phyloP scores from a whole-genome alignment of 1,284 basidiomycete genomes.

The Cryptococcus amylolentus region DNA sequence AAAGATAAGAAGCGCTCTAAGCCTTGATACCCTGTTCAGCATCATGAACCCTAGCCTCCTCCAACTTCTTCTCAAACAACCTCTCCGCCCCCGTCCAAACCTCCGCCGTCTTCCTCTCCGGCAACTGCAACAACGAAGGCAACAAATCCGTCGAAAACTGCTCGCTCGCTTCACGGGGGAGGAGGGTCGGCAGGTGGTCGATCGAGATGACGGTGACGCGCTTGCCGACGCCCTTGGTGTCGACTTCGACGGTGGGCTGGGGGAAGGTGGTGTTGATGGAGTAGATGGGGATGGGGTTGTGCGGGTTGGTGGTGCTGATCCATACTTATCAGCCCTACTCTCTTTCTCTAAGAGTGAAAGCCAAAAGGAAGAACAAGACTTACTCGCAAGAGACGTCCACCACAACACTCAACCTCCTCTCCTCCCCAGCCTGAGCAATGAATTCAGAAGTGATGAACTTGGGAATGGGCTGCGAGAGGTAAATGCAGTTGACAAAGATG shows the following conservation, averaged over 20 bases:
- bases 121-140: constrained; percentile 78
- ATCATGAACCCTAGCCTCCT: constrained; percentile 48
- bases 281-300: constrained; percentile 98
- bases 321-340: background rate
- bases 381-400: constrained; percentile 97
- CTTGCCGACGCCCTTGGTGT: constrained; percentile 60
- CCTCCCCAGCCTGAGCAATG: constrained; percentile 67
- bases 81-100: constrained; percentile 91
- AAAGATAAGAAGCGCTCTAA: constrained; percentile 6
- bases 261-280: constrained; percentile 92
- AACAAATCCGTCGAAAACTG: constrained; percentile 90
- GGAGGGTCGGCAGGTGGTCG: constrained; percentile 92
- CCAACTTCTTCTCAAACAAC: constrained; percentile 75
- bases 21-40: constrained; percentile 39
- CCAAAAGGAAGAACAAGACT: constrained; percentile 12
- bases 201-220: constrained; percentile 83
- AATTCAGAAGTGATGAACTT: constrained; percentile 77
- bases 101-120: constrained; percentile 61
- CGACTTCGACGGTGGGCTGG: constrained; percentile 85
- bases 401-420: constrained; percentile 72
- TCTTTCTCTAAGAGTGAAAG: no score
- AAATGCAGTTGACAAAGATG: constrained; percentile 88
- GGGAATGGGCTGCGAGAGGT: constrained; percentile 84
- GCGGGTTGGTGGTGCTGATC: constrained; percentile 82
- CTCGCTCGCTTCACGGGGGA: constrained; percentile 94